These are phyloP conservation scores for Cladorrhinum samala DNA, from an alignment of 495 filamentous ascomycete genomes.

Conservation along the genomic window DNA sequence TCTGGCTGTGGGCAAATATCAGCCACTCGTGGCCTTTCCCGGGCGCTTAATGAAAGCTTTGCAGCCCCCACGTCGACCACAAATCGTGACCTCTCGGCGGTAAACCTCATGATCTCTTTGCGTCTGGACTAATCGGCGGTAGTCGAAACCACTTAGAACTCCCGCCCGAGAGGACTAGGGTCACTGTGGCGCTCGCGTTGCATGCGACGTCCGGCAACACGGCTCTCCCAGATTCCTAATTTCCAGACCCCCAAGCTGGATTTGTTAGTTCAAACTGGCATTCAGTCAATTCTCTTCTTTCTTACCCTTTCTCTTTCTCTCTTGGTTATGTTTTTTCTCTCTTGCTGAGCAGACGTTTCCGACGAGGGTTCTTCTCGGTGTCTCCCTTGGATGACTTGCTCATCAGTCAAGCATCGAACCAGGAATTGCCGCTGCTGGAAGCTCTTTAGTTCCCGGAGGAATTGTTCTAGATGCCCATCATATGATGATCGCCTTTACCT, in stretches of 20 bases:
- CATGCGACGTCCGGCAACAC: background rate
- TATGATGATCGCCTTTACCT: background rate
- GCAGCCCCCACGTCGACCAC: background rate
- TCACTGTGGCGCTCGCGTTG: too few species aligned
- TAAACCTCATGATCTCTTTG: background rate
- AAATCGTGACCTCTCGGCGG: background rate
- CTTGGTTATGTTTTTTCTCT: too few species aligned
- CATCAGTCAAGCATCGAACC: too few species aligned
- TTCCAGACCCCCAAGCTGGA: background rate
- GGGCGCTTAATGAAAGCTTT: background rate
- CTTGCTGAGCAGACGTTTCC: too few species aligned
- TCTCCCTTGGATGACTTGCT: too few species aligned
- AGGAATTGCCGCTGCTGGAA: background rate
- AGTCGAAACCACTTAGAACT: background rate
- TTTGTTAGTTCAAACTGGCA: too few species aligned
- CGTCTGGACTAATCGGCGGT: background rate
- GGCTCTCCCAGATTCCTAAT: background rate
- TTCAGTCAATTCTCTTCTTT: too few species aligned
- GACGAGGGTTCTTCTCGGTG: too few species aligned
- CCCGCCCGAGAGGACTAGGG: background rate
- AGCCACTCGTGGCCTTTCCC: background rate
- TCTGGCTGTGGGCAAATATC: background rate
- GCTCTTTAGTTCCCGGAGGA: background rate
- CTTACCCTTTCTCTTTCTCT: background rate
- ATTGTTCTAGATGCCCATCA: conserved; percentile 7